Evolutionary conservation across 768 basidiomycete genomes (phyloP), one percentile per base, ranked within the genome.

Genomic region (Leccinum truebloodii): DNA sequence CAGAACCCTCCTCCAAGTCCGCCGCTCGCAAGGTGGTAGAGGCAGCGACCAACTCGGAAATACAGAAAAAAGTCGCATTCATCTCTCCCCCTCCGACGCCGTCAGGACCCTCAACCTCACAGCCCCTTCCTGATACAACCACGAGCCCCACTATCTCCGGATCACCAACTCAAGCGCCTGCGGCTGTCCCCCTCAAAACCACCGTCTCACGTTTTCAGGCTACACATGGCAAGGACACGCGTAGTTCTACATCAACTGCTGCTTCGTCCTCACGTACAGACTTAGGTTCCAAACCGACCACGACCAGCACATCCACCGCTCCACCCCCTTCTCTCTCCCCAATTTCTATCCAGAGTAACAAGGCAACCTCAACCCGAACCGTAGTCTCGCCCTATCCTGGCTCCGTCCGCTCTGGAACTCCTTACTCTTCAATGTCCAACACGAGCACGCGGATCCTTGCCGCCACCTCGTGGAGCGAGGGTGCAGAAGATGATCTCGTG

Each of bases 401-500:
- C 59, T 92, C 91, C 26, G 73, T 94, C 28, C 88, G 92, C 56
- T 93, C 92, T 13, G 83, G 80, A 16, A 93, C 90, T 2, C 92
- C 92, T 0, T 93, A 90, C 71, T 92, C 90, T 35, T 85, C 88
- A 64, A 87, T 88, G 84, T 90, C 87, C 10, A 80, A 79, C 52
- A 82, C 85, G 57, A 85, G 86, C 55, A 89, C 86, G 63, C 84
- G 88, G 48, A 91, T 94, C 59, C 79, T 92, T 44, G 83, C 89
- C 32, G 90, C 88, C 2, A 76, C 84, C 63, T 92, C 90, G 20
- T 98, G 95, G 95, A 95, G 93, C 69, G 92, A 96, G 72, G 90
- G 89, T 63, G 93, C 95, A 10, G 94, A 95, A 72, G 94, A 92
- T 58, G 95, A 98, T 74, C 85, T 98, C 48, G 92, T 98, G 20